A percentile compares a stretch with the other conserved stretches of the same genome.
Conservation (phyloP, 768 basidiomycete species). For the Roridomyces roridus region DNA sequence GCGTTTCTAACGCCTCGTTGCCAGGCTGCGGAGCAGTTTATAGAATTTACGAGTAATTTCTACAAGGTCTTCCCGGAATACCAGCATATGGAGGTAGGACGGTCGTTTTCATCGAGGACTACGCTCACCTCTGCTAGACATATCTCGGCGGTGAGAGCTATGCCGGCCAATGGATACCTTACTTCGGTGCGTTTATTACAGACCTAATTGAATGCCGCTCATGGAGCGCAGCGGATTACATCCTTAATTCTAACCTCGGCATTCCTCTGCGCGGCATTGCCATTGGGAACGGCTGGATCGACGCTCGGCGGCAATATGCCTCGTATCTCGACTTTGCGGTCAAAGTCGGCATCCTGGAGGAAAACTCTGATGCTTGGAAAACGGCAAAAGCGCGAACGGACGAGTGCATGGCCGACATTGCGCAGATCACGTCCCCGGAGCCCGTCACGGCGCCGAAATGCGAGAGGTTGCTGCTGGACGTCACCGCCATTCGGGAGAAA, state of each 20-base stretch:
- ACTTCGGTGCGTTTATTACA: slow-evolving; percentile 67
- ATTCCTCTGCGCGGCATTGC: slow-evolving; percentile 79
- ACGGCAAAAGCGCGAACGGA: slow-evolving; percentile 62
- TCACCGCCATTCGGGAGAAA: slow-evolving; percentile 48
- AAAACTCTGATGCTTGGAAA: slow-evolving; percentile 73
- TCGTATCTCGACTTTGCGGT: slow-evolving; percentile 88
- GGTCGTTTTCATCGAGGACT: background rate
- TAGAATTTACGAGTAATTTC: slow-evolving; percentile 88
- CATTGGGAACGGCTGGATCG: slow-evolving; percentile 99
- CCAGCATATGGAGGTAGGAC: slow-evolving; percentile 76
- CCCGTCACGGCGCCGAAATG: slow-evolving; percentile 65
- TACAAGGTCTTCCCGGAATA: slow-evolving; percentile 94
- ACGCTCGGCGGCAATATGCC: slow-evolving; percentile 86
- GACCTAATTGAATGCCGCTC: background rate
- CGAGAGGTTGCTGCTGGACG: slow-evolving; percentile 56
- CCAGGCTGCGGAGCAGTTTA: slow-evolving; percentile 78
- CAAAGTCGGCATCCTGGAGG: slow-evolving; percentile 78
- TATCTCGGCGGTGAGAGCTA: slow-evolving; percentile 96
- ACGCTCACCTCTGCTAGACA: slow-evolving; percentile 61
- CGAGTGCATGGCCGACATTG: slow-evolving; percentile 58
- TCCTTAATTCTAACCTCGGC: slow-evolving; percentile 65
- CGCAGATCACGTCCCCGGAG: slow-evolving; percentile 52
- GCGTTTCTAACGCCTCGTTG: background rate
- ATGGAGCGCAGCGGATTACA: slow-evolving; percentile 67
- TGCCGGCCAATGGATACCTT: slow-evolving; percentile 98